Evolutionary conservation across 2,329 filamentous ascomycete genomes (phyloP).

Genomic region (Leptographium lundbergii): DNA sequence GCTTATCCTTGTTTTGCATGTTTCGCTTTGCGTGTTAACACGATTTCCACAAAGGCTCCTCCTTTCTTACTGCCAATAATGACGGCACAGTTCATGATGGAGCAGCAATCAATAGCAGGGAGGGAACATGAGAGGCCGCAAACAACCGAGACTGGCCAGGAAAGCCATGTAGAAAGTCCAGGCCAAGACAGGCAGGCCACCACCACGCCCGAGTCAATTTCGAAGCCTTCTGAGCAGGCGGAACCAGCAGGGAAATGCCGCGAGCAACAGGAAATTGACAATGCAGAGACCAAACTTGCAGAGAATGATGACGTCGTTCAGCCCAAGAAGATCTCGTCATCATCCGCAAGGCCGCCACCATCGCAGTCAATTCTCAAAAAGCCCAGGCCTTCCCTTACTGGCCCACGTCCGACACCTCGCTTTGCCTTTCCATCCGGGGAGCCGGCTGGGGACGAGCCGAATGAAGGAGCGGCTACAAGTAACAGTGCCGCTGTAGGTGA

Average conservation of each 20-base stretch:
- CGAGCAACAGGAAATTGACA: not conserved
- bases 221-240: not conserved
- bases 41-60: not conserved
- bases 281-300: not conserved
- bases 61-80: not conserved
- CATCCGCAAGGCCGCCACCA: slow-evolving; percentile 34
- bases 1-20: not conserved
- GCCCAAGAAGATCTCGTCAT: slow-evolving; percentile 19
- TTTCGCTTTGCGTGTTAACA: not conserved
- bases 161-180: too few relatives aligned
- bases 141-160: not conserved
- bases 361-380: slow-evolving; percentile 50
- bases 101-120: not conserved
- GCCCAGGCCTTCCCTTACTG: slow-evolving; percentile 26
- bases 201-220: too few relatives aligned
- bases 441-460: slow-evolving; percentile 30
- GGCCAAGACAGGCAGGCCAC: too few relatives aligned
- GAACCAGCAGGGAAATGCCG: not conserved
- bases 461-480: slow-evolving; percentile 11
- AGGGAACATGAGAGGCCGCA: not conserved
- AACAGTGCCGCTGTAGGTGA: slow-evolving; percentile 9
- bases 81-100: not conserved
- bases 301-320: not conserved
- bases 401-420: slow-evolving; percentile 46
- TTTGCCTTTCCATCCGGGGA: slow-evolving; percentile 38